Evolutionary conservation across 2,329 filamentous ascomycete species (phyloP).

Genomic region (Fusarium buharicum): DNA sequence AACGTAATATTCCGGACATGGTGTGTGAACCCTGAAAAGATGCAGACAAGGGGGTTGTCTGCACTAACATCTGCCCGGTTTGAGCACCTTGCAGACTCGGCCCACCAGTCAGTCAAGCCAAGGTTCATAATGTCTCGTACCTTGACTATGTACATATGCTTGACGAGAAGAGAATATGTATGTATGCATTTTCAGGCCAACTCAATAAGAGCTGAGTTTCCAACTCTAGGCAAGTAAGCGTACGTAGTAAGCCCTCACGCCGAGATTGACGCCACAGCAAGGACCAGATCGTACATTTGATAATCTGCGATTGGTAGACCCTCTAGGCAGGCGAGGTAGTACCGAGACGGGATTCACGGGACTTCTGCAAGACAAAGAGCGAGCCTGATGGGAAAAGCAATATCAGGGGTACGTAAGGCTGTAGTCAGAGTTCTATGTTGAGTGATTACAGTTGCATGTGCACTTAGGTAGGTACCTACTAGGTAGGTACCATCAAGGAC

Average conservation of each 20-base stretch:
- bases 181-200: too few species aligned
- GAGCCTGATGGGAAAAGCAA: too few species aligned
- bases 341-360: background rate
- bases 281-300: background rate
- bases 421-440: too few species aligned
- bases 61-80: constrained; percentile 38
- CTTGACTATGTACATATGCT: too few species aligned
- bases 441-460: too few species aligned
- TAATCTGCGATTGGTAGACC: background rate
- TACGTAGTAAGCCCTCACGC: background rate
- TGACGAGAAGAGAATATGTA: too few species aligned
- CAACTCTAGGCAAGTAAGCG: too few species aligned
- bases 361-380: background rate
- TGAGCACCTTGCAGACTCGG: constrained; percentile 40
- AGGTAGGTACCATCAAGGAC: too few species aligned
- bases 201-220: too few species aligned
- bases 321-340: too few species aligned
- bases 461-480: too few species aligned
- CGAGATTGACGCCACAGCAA: background rate
- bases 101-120: constrained; percentile 26
- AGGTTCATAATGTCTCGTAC: constrained; percentile 4
- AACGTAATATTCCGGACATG: constrained; percentile 4
- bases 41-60: constrained; percentile 38
- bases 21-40: constrained; percentile 40
- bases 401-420: too few species aligned